Conservation (phyloP, 176 grass and related monocot genomes). For the Paspalum notatum region DNA sequence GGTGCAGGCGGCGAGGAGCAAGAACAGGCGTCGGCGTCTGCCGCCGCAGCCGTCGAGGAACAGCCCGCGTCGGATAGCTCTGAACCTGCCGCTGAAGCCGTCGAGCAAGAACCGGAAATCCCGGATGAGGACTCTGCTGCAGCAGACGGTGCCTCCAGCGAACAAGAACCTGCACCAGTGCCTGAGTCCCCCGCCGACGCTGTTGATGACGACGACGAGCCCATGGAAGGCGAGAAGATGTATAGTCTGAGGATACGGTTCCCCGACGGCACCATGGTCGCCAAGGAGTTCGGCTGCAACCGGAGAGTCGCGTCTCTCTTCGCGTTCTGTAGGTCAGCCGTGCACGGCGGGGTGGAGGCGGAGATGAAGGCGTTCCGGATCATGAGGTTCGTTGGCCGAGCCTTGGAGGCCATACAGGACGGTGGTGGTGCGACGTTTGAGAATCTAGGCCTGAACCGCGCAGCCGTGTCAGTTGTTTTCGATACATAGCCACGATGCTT, state of each 20-base stretch:
- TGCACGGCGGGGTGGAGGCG: not conserved
- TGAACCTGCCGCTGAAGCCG: not conserved
- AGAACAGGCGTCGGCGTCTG: not conserved
- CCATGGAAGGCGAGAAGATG: slow-evolving; percentile 40
- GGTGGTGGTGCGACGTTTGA: slow-evolving; percentile 14
- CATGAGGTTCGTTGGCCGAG: slow-evolving; percentile 10
- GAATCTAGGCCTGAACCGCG: slow-evolving; percentile 21
- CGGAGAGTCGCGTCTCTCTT: slow-evolving; percentile 22
- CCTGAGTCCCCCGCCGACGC: not conserved
- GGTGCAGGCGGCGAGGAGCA: not conserved
- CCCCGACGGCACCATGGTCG: slow-evolving; percentile 18
- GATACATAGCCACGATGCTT: not conserved
- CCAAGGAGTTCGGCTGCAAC: slow-evolving; percentile 40
- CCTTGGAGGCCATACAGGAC: not conserved
- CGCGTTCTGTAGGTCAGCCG: slow-evolving; percentile 30
- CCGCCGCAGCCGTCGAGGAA: not conserved
- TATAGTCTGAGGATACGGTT: slow-evolving; percentile 47
- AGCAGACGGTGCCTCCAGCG: not conserved
- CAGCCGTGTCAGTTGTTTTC: slow-evolving; percentile 31
- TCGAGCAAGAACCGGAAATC: not conserved
- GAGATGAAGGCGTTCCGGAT: slow-evolving; percentile 19
- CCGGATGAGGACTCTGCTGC: not conserved
- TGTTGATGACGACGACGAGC: not conserved
- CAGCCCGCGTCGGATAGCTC: not conserved
- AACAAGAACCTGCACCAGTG: not conserved